Percentiles rank a stretch among this genome's conserved stretches.
phyloP scores from a whole-genome alignment of 2,329 filamentous ascomycete genomes.

The Pseudogymnoascus sp. region DNA sequence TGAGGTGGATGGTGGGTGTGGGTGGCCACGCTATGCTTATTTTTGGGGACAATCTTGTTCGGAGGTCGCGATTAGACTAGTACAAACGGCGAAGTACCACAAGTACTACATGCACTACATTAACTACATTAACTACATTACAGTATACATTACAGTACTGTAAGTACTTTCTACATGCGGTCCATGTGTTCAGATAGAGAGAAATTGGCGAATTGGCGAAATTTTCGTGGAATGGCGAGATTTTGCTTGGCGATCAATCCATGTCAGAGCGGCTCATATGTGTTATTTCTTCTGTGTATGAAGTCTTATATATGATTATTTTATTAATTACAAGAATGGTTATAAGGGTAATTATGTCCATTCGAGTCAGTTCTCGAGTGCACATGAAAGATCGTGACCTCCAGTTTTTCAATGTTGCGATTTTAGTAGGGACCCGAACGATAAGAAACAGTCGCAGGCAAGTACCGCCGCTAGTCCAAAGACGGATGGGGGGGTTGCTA shows the following conservation, averaged over 20 bases:
- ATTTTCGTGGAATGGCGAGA: neutral
- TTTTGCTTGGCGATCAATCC: neutral
- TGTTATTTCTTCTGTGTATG: neutral
- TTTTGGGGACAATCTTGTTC: constrained; percentile 6
- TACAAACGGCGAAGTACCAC: neutral
- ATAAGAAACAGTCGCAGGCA: neutral
- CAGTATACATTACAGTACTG: neutral
- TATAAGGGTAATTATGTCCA: neutral
- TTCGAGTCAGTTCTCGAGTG: neutral
- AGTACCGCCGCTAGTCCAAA: neutral
- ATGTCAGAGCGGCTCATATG: neutral
- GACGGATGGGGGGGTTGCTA: neutral
- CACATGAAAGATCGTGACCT: neutral
- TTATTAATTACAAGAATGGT: neutral
- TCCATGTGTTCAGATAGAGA: neutral
- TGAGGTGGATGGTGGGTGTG: constrained; percentile 2
- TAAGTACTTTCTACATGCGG: neutral
- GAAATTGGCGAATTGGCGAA: constrained; percentile 8
- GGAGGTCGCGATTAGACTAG: constrained; percentile 7
- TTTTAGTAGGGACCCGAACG: neutral
- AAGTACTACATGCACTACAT: neutral
- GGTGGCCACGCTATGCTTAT: neutral
- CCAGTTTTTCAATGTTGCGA: neutral
- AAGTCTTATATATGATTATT: neutral
- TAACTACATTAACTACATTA: neutral